Evolutionary conservation across 768 basidiomycete genomes (phyloP).

Genomic region (Phanerochaete carnosa): DNA sequence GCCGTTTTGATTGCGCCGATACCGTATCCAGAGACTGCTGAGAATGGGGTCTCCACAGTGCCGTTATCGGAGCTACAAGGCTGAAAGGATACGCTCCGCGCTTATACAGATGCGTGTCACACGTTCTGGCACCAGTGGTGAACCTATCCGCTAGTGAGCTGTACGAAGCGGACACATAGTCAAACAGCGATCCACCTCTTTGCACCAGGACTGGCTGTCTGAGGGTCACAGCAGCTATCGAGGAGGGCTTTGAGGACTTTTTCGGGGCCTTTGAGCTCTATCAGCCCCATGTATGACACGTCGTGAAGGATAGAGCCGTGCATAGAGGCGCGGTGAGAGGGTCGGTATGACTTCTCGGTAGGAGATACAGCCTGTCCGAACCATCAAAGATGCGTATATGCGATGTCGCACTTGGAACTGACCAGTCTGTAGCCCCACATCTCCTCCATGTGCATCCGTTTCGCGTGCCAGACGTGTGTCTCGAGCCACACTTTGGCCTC

Average conservation of each 20-base stretch:
- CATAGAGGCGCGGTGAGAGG: constrained; percentile 84
- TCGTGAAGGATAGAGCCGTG: constrained; percentile 89
- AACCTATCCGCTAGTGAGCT: constrained; percentile 41
- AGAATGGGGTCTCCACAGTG: constrained; percentile 65
- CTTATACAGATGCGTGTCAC: constrained; percentile 67
- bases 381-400: not conserved
- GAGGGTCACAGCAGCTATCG: constrained; percentile 60
- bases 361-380: constrained; percentile 70
- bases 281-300: constrained; percentile 75
- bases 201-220: constrained; percentile 56
- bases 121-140: constrained; percentile 59
- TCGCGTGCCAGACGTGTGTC: constrained; percentile 96
- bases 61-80: constrained; percentile 64
- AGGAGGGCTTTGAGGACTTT: constrained; percentile 48
- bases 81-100: constrained; percentile 60
- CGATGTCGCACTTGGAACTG: constrained; percentile 15
- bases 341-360: constrained; percentile 88
- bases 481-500: constrained; percentile 91
- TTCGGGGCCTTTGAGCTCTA: constrained; percentile 72
- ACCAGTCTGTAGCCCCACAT: constrained; percentile 92
- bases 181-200: constrained; percentile 44
- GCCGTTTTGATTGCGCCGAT: constrained; percentile 3
- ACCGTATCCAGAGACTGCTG: not conserved
- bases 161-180: not conserved
- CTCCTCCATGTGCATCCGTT: constrained; percentile 92